Percentiles rank a stretch among this genome's conserved stretches.
These are phyloP conservation scores for Rutstroemia sp. DNA, from an alignment of 2,329 filamentous ascomycete genomes.

Conservation along the genomic window DNA sequence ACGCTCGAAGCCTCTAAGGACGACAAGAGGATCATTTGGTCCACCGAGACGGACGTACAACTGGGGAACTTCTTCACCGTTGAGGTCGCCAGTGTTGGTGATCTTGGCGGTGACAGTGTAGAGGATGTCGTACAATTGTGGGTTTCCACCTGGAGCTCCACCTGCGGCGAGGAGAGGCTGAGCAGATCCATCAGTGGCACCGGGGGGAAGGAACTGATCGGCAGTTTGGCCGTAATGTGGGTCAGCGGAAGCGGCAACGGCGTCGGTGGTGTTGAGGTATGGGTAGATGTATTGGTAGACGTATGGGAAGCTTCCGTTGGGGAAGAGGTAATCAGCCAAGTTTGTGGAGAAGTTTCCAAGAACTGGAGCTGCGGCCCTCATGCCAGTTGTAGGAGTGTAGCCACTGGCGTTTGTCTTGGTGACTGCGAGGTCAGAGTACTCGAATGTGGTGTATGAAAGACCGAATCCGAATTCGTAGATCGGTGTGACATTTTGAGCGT, in stretches of 20 bases:
- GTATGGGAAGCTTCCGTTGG: constrained; percentile 42
- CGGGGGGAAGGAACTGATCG: constrained; percentile 34
- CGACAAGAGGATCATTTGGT: constrained; percentile 56
- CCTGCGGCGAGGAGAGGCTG: constrained; percentile 41
- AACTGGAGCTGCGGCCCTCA: constrained; percentile 54
- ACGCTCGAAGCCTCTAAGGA: constrained; percentile 76
- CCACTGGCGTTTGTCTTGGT: constrained; percentile 16
- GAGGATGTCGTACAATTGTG: constrained; percentile 45
- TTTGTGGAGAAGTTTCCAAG: constrained; percentile 57
- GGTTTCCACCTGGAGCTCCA: constrained; percentile 47
- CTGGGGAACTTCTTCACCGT: constrained; percentile 52
- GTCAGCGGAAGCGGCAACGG: constrained; percentile 41
- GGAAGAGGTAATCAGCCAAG: constrained; percentile 61
- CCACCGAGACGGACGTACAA: constrained; percentile 75
- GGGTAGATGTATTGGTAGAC: constrained; percentile 48
- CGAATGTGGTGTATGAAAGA: constrained; percentile 72
- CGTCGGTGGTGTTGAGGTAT: constrained; percentile 43
- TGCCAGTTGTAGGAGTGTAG: constrained; percentile 48
- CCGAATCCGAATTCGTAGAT: constrained; percentile 79
- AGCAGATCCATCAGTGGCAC: constrained; percentile 37
- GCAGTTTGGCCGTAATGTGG: constrained; percentile 25
- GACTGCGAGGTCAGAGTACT: constrained; percentile 59
- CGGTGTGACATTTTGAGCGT: constrained; percentile 54
- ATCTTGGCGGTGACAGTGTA: constrained; percentile 47
- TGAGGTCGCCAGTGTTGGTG: constrained; percentile 45